These are phyloP conservation scores for Clonostachys solani DNA, from an alignment of 2,329 filamentous ascomycete genomes.

Conservation along the genomic window DNA sequence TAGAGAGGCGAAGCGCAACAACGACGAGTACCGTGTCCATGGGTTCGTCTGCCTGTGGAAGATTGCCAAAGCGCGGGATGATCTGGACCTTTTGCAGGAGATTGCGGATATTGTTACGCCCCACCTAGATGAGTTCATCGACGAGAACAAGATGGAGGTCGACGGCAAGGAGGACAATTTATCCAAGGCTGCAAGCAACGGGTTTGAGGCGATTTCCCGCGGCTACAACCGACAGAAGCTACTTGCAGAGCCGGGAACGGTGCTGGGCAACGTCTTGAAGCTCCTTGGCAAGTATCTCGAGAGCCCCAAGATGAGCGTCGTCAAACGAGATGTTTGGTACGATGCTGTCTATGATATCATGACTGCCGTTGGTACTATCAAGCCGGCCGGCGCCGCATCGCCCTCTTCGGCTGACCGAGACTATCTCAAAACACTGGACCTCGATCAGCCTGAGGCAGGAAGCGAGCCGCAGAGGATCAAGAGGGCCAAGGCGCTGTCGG, in stretches of 20 bases:
- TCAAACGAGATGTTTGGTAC: conserved; percentile 50
- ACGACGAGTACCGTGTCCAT: conserved; percentile 75
- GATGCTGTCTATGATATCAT: conserved; percentile 41
- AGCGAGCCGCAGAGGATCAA: conserved; percentile 46
- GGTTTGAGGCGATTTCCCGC: conserved; percentile 42
- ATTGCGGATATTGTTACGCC: conserved; percentile 60
- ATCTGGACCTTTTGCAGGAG: conserved; percentile 66
- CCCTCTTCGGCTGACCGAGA: conserved; percentile 10
- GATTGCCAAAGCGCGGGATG: conserved; percentile 63
- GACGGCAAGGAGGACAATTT: conserved; percentile 46
- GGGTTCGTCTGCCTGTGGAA: conserved; percentile 70
- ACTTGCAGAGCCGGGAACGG: conserved; percentile 23
- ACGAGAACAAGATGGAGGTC: conserved; percentile 66
- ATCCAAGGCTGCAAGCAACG: conserved; percentile 40
- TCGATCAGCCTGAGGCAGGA: conserved; percentile 38
- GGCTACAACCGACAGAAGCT: conserved; percentile 41
- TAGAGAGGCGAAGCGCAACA: conserved; percentile 88
- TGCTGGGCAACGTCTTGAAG: conserved; percentile 33
- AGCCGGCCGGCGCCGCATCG: conserved; percentile 10
- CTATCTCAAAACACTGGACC: conserved; percentile 42
- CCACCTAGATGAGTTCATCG: conserved; percentile 52
- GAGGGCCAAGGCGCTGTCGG: conserved; percentile 39
- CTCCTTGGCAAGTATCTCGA: conserved; percentile 34
- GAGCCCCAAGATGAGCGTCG: conserved; percentile 28
- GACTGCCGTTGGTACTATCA: conserved; percentile 3